phyloP scores from a whole-genome alignment of 176 grass and related monocot species.

The Melocanna baccifera region DNA sequence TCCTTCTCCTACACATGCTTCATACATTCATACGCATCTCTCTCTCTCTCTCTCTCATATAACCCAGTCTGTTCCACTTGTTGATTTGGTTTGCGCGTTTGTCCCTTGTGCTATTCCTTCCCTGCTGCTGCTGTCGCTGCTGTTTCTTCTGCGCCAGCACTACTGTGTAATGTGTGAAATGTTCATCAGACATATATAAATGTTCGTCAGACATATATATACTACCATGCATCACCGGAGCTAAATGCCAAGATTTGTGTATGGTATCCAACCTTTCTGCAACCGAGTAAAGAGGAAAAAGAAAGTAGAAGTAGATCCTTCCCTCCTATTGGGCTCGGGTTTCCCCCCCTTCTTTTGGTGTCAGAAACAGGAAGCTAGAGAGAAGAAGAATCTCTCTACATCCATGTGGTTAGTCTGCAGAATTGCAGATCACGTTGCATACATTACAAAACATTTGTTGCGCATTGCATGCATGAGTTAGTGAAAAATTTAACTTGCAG shows the following conservation, averaged over 20 bases:
- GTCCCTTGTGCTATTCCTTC: conserved; percentile 36
- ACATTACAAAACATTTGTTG: neutral
- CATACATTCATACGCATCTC: conserved; percentile 21
- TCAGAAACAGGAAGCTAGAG: neutral
- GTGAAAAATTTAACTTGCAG: neutral
- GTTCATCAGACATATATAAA: conserved; percentile 11
- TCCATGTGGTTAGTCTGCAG: neutral
- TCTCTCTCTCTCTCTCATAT: neutral
- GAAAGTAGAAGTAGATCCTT: conserved; percentile 18
- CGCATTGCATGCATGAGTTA: conserved; percentile 11
- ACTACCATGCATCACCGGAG: neutral
- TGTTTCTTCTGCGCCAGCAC: conserved; percentile 47
- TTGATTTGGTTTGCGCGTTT: conserved; percentile 34
- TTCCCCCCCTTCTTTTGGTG: conserved; percentile 11
- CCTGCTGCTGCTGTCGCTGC: conserved; percentile 41
- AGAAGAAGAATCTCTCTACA: conserved; percentile 11
- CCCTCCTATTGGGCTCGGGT: neutral
- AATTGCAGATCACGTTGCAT: conserved; percentile 5
- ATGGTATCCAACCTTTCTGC: conserved; percentile 24
- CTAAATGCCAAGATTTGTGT: conserved; percentile 35
- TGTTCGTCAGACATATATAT: conserved; percentile 5
- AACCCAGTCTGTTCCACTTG: neutral
- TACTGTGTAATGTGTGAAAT: conserved; percentile 13
- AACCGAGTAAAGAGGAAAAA: neutral
- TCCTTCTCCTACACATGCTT: conserved; percentile 42